These are phyloP conservation scores for Phaffomyces antillensis DNA, from an alignment of 805 yeast species.

Conservation along the genomic window DNA sequence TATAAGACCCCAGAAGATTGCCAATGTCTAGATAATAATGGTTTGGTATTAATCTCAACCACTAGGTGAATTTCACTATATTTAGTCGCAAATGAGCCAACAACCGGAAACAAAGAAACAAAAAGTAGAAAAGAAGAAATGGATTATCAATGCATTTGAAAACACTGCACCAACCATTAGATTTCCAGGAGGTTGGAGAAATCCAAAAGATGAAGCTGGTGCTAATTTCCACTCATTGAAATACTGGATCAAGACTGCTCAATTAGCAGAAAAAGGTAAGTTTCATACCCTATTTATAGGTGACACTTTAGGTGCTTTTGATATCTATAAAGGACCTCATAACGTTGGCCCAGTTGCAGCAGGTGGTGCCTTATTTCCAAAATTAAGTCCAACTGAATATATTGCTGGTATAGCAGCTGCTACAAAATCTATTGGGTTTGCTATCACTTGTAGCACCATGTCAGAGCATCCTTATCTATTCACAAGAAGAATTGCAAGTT, in stretches of 20 bases:
- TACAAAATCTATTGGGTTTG: slow-evolving; percentile 31
- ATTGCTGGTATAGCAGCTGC: slow-evolving; percentile 35
- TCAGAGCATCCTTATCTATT: slow-evolving; percentile 34
- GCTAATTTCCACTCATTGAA: slow-evolving; percentile 9
- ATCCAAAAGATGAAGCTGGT: slow-evolving; percentile 10
- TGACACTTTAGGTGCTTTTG: slow-evolving; percentile 32
- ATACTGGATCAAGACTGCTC: slow-evolving; percentile 31
- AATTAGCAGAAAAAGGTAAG: slow-evolving; percentile 29
- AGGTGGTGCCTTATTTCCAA: slow-evolving; percentile 19
- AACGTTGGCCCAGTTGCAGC: slow-evolving; percentile 11
- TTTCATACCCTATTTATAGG: slow-evolving; percentile 30
- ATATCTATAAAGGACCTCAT: slow-evolving; percentile 25
- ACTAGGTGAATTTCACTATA: too few relatives aligned
- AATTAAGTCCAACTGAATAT: slow-evolving; percentile 30
- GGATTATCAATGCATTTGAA: too few relatives aligned
- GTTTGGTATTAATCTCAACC: too few relatives aligned
- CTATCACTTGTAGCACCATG: slow-evolving; percentile 32
- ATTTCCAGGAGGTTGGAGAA: slow-evolving; percentile 2
- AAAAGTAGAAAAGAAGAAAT: too few relatives aligned
- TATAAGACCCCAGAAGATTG: too few relatives aligned
- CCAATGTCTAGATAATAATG: too few relatives aligned
- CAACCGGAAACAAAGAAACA: too few relatives aligned
- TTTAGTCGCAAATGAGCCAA: too few relatives aligned
- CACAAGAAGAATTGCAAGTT: slow-evolving; percentile 32
- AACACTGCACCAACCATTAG: too few relatives aligned